A percentile compares a stretch with the other conserved stretches of the same genome.
phyloP scores from a whole-genome alignment of 768 basidiomycete species.

The Lentinula raphanica region DNA sequence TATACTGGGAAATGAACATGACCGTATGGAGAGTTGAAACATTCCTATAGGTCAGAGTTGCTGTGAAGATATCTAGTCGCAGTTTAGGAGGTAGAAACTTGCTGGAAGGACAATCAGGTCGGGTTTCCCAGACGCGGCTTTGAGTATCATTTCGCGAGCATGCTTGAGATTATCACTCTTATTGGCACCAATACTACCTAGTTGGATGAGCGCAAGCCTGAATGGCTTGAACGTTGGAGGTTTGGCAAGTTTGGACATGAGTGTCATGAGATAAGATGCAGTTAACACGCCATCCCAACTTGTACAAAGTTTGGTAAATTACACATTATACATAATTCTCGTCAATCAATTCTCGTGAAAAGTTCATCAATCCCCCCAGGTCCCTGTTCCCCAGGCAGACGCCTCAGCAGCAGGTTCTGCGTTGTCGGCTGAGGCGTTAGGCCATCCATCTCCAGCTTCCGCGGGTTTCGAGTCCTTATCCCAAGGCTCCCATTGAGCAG shows the following conservation, averaged over 20 bases:
- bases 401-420: not conserved
- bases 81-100: too few relatives aligned
- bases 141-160: constrained; percentile 75
- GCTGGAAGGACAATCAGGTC: constrained; percentile 80
- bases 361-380: too few relatives aligned
- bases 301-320: not conserved
- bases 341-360: too few relatives aligned
- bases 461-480: not conserved
- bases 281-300: too few relatives aligned
- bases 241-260: constrained; percentile 19
- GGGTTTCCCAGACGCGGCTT: constrained; percentile 67
- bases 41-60: constrained; percentile 68
- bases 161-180: constrained; percentile 79
- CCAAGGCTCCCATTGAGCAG: not conserved
- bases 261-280: not conserved
- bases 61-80: not conserved
- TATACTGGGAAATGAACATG: constrained; percentile 75
- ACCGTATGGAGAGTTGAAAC: constrained; percentile 85
- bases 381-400: too few relatives aligned
- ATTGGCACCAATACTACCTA: constrained; percentile 66
- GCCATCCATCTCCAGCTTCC: not conserved
- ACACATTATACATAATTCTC: not conserved
- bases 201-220: constrained; percentile 83
- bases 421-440: not conserved
- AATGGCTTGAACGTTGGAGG: constrained; percentile 60